A percentile compares a stretch with the other conserved stretches of the same genome.
phyloP scores from a whole-genome alignment of 225 moss, liverwort and hornwort genomes.

The Physcomitrellopsis africana region DNA sequence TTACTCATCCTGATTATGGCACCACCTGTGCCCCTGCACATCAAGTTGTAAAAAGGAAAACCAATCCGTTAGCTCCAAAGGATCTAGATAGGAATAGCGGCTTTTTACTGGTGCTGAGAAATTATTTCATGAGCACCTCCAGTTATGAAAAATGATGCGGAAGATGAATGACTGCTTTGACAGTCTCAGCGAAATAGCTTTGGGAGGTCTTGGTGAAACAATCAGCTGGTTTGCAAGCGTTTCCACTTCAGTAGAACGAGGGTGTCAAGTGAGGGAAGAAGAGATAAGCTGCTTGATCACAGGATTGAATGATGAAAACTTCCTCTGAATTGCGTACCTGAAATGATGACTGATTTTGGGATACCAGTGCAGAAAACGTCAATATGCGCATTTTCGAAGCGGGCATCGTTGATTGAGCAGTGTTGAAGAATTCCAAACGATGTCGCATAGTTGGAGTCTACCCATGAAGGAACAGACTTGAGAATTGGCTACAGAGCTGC shows the following conservation, averaged over 20 bases:
- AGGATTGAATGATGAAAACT: not conserved
- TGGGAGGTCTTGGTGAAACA: conserved; percentile 4
- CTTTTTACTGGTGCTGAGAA: not conserved
- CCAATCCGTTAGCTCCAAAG: not conserved
- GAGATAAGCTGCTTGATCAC: conserved; percentile 16
- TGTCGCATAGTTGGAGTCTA: not conserved
- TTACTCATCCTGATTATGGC: not conserved
- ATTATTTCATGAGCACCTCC: not conserved
- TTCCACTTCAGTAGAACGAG: not conserved
- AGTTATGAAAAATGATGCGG: not conserved
- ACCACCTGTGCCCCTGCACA: conserved; percentile 5
- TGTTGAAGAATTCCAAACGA: not conserved
- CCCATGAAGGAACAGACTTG: not conserved
- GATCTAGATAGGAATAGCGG: not conserved
- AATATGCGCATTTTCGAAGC: not conserved
- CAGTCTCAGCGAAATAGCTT: not conserved
- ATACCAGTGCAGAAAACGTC: not conserved
- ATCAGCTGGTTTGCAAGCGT: conserved; percentile 4
- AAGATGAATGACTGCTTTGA: conserved; percentile 18
- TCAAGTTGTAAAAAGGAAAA: conserved; percentile 13
- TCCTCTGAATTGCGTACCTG: not conserved
- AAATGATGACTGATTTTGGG: not conserved
- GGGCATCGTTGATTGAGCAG: not conserved
- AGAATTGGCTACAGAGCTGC: not conserved
- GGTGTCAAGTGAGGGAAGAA: conserved; percentile 19